Evolutionary conservation across 2,329 filamentous ascomycete species (phyloP), one percentile per base, ranked within the genome.

Genomic region (Penicillium sp.): DNA sequence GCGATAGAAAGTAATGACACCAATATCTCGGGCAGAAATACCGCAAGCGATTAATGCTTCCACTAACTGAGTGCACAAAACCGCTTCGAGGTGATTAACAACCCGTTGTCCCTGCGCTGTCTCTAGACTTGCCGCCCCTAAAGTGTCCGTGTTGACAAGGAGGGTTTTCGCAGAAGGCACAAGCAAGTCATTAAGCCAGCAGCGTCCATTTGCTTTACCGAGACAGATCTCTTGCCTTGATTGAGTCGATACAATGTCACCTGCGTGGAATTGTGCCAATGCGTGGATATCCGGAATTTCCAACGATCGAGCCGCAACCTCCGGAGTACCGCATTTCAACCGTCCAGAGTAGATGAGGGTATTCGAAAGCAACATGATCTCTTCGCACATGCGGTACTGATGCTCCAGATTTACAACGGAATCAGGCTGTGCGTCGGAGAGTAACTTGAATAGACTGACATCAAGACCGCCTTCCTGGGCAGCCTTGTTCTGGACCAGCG

Each of bases 331-430:
- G 63, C 93, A 98, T 61, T 93, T 91, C 34, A 98, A 78, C 33
- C 84, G 81, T 4, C 90, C 91, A n/a, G 84, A 77, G 71, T 98
- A 98, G 60, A 98, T 96, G 47, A 98, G 79, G 1, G 81, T 86
- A 67, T 96, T 98, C 53, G 89, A 94, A 11, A 98, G 78, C 2
- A 85, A 79, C 91, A 97, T 97, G 51, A 98, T 87, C 52, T 98
- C 93, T 57, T 93, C 87, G 61, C 89, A 95, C 93, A 98, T 98
- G 52, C 93, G 88, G 65, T 98, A 98, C 66, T 98, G 93, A 62
- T 96, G 90, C 60, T 93, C 90, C 1, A 98, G 79, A 54, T 87
- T 95, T 52, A 94, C 88, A 2, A 98, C 90, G 1, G 90, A 90
- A 40, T 82, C 75, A 0, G 93, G 90, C 54, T 97, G 90, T 0